Evolutionary conservation across 2,329 filamentous ascomycete species (phyloP), one percentile per base, ranked within the genome.

Genomic region (Ascochyta viciae-villosae): DNA sequence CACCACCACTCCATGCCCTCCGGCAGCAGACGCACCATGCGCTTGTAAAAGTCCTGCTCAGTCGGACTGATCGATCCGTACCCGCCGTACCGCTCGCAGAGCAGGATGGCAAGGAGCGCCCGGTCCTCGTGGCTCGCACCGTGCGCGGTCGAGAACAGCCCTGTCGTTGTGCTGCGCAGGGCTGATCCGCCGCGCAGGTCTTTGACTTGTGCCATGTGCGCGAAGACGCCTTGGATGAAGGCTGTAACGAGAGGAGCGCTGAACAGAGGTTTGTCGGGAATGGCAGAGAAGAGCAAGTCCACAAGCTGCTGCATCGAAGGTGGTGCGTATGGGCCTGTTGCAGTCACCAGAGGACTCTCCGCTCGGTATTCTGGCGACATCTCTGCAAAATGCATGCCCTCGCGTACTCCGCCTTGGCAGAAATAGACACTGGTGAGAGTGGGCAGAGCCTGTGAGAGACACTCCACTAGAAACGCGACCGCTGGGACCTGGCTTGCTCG

Each of bases 351-450:
- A 0, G 92, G 91, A 64, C 89, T 82, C 62, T 85, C 82, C 45
- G 86, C 83, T 50, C 89, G 85, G 15, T 89, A 74, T 0, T 81
- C 72, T 0, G 74, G 63, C 0, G 86, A 81, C 10, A 96, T 82
- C 58, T 83, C 87, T 75, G 90, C 86, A 77, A 91, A 92, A 35
- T 96, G 78, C 39, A 87, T 87, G 0, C 93, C 93, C 75, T 96
- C 92, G 37, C 92, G 83, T 58, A 96, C 93, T 7, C 92, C 93
- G 19, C 93, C 91, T 65, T 91, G 89, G 71, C 92, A 96, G 76
- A 96, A 97, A 0, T 88, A 89, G 3, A 93, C 90, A 39, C 86
- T 60, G 7, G 44, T 85, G 63, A 96, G 88, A 39, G 82, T 82
- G 4, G 90, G 90, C 2, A 96, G 82, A 0, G 87, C 85, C 37